These are phyloP conservation scores for Plectosphaerella plurivora DNA, from an alignment of 2,329 filamentous ascomycete species.

Conservation along the genomic window DNA sequence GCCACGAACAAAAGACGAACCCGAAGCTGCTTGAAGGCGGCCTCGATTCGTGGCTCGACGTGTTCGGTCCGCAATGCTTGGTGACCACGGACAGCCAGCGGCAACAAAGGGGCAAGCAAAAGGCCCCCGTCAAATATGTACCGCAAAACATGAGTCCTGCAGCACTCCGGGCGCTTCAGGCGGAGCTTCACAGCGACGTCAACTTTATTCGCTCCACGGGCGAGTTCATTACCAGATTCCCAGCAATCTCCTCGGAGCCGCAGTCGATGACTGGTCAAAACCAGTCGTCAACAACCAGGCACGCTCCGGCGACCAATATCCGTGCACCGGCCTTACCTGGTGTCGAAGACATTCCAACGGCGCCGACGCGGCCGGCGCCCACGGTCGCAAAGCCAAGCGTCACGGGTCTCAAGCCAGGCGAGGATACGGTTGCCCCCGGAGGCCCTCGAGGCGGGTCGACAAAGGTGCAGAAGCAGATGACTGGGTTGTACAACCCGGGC, in stretches of 20 bases:
- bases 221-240: constrained; percentile 80
- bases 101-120: constrained; percentile 21
- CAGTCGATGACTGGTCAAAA: constrained; percentile 50
- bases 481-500: constrained; percentile 75
- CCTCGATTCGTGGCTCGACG: constrained; percentile 77
- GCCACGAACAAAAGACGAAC: constrained; percentile 68
- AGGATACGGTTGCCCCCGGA: constrained; percentile 8
- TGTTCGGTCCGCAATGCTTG: constrained; percentile 55
- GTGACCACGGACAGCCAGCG: constrained; percentile 6
- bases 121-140: constrained; percentile 42
- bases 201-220: constrained; percentile 44
- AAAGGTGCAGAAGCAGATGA: constrained; percentile 41
- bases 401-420: constrained; percentile 55
- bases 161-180: no score
- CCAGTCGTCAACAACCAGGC: not conserved
- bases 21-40: constrained; percentile 81
- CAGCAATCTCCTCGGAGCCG: constrained; percentile 59
- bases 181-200: constrained; percentile 36
- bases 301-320: constrained; percentile 9
- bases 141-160: no score
- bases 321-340: constrained; percentile 19
- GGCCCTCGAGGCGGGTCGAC: not conserved
- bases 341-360: constrained; percentile 43
- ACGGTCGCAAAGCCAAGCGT: constrained; percentile 70
- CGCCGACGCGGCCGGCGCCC: constrained; percentile 64